These are phyloP conservation scores for Dillenia suffruticosa DNA, from an alignment of 164 flowering plant species.

Conservation along the genomic window DNA sequence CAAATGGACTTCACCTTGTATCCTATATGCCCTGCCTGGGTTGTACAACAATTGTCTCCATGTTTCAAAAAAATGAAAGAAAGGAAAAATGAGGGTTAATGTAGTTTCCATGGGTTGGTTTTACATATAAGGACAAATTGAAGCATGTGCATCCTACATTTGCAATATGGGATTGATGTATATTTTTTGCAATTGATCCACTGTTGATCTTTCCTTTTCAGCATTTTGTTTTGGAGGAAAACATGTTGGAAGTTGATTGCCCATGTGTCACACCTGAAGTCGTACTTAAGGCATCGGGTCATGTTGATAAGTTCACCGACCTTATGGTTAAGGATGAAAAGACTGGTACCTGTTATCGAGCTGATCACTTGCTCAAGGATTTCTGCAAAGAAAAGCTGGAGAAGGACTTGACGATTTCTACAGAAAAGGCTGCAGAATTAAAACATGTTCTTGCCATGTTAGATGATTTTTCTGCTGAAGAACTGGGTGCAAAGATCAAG, in stretches of 20 bases:
- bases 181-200: too few relatives aligned
- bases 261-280: conserved; percentile 96
- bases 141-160: too few relatives aligned
- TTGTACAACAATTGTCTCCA: too few relatives aligned
- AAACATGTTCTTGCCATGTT: conserved; percentile 72
- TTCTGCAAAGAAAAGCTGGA: conserved; percentile 89
- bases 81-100: too few relatives aligned
- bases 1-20: too few relatives aligned
- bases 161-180: too few relatives aligned
- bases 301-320: conserved; percentile 96
- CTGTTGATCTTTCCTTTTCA: conserved; percentile 22
- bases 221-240: conserved; percentile 95
- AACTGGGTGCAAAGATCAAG: conserved; percentile 85
- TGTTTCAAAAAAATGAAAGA: too few relatives aligned
- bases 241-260: conserved; percentile 97
- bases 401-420: conserved; percentile 58
- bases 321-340: conserved; percentile 98
- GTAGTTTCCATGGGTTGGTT: too few relatives aligned
- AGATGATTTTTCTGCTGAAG: conserved; percentile 83
- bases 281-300: conserved; percentile 97
- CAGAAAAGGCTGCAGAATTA: conserved; percentile 71
- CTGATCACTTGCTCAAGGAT: conserved; percentile 93
- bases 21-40: too few relatives aligned
- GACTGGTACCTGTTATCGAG: conserved; percentile 88
- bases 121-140: too few relatives aligned